Conservation (phyloP, 2,329 filamentous ascomycete species). For the Fusarium fracticaudum region DNA sequence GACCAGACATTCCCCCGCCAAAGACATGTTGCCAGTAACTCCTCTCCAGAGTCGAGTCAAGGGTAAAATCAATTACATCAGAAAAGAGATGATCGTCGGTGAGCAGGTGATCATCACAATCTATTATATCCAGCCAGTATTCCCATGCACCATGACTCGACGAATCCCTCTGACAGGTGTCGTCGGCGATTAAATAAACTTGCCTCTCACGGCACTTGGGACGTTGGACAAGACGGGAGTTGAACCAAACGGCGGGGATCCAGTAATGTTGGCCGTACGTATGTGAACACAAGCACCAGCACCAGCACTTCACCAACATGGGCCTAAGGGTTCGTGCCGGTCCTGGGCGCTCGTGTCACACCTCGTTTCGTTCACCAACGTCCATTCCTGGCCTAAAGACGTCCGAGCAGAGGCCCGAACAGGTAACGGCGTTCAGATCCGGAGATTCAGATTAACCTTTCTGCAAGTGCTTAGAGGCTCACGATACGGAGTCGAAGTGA, state of each 20-base stretch:
- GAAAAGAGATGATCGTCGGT: not conserved
- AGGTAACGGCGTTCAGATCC: slow-evolving; percentile 13
- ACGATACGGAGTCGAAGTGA: slow-evolving; percentile 1
- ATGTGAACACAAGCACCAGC: slow-evolving; percentile 4
- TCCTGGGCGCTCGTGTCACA: slow-evolving; percentile 26
- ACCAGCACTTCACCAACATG: slow-evolving; percentile 12
- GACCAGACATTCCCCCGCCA: slow-evolving; percentile 4
- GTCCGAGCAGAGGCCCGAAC: slow-evolving; percentile 2
- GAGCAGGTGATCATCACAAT: not conserved
- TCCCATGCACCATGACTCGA: slow-evolving; percentile 6
- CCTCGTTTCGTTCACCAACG: slow-evolving; percentile 17
- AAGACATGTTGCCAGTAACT: not conserved
- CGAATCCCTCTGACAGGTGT: slow-evolving; percentile 17
- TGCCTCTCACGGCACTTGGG: slow-evolving; percentile 13
- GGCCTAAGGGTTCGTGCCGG: slow-evolving; percentile 33
- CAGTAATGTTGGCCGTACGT: not conserved
- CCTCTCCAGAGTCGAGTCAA: not conserved
- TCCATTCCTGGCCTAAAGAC: slow-evolving; percentile 19
- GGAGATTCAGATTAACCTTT: slow-evolving; percentile 16
- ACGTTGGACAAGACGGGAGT: slow-evolving; percentile 28
- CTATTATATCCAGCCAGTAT: not conserved
- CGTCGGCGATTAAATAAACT: slow-evolving; percentile 19
- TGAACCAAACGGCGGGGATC: slow-evolving; percentile 28
- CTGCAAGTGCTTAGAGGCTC: slow-evolving; percentile 28
- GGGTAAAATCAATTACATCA: not conserved